Evolutionary conservation across 1,284 basidiomycete species (phyloP).

Genomic region (Amylostereum areolatum): DNA sequence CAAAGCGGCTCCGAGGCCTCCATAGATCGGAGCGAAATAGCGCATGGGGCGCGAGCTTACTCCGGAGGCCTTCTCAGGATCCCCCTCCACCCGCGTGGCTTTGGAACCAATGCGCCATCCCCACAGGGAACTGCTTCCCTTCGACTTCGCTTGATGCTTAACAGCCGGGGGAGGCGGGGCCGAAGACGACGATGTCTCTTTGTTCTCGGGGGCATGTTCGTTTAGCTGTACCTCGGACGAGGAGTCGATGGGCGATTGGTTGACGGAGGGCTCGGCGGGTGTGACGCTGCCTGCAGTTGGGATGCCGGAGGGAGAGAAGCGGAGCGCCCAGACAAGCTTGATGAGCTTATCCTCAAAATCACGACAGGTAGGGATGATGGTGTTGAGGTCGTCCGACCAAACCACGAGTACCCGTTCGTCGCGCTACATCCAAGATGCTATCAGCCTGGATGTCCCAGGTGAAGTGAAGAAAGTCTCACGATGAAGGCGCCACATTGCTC

Average conservation of each 20-base stretch:
- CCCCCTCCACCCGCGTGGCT: constrained; percentile 28
- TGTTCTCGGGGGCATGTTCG: constrained; percentile 25
- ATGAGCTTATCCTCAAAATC: constrained; percentile 77
- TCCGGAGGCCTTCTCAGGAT: constrained; percentile 46
- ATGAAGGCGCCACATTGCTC: constrained; percentile 84
- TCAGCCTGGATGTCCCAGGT: background rate
- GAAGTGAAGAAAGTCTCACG: constrained; percentile 29
- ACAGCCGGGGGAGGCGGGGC: background rate
- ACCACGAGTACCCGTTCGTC: constrained; percentile 69
- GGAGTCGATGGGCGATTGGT: constrained; percentile 29
- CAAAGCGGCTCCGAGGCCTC: constrained; percentile 63
- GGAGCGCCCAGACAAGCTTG: constrained; percentile 71
- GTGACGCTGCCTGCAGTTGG: constrained; percentile 22
- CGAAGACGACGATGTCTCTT: constrained; percentile 1
- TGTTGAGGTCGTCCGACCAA: constrained; percentile 74
- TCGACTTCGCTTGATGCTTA: constrained; percentile 14
- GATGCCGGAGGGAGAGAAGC: constrained; percentile 30
- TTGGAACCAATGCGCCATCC: constrained; percentile 29
- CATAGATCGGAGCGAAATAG: constrained; percentile 75
- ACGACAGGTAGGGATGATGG: constrained; percentile 54
- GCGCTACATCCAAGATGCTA: constrained; percentile 35
- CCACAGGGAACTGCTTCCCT: constrained; percentile 21
- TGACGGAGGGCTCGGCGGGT: constrained; percentile 28
- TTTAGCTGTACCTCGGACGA: constrained; percentile 48
- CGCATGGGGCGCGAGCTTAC: constrained; percentile 50